Evolutionary conservation across 2,329 filamentous ascomycete genomes (phyloP).

Genomic region (Sporothrix mexicana): DNA sequence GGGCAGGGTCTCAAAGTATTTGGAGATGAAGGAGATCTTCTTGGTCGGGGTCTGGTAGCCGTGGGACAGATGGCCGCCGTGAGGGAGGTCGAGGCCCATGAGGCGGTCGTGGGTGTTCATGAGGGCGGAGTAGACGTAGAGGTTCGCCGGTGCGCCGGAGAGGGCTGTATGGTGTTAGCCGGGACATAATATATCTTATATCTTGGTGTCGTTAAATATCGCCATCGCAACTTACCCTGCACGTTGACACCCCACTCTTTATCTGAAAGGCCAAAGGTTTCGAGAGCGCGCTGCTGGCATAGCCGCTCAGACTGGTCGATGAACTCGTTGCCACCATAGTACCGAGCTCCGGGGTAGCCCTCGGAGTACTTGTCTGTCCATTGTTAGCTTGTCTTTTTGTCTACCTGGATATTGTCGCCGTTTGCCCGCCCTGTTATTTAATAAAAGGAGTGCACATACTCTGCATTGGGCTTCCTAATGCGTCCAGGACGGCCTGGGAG

Average conservation of each 20-base stretch:
- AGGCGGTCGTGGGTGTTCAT: conserved; percentile 92
- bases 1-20: conserved; percentile 97
- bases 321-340: conserved; percentile 96
- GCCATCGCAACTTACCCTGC: conserved; percentile 64
- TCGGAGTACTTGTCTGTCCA: conserved; percentile 91
- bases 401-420: background rate
- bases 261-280: conserved; percentile 81
- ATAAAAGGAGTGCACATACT: conserved; percentile 62
- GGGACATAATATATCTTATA: conserved; percentile 21
- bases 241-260: conserved; percentile 98
- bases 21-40: conserved; percentile 97
- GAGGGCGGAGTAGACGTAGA: conserved; percentile 94
- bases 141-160: conserved; percentile 75
- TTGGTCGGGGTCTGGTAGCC: conserved; percentile 94
- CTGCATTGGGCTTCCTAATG: conserved; percentile 92
- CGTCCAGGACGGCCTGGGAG: conserved; percentile 89
- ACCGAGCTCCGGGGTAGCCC: conserved; percentile 93
- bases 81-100: conserved; percentile 95
- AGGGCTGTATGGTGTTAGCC: conserved; percentile 64
- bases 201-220: conserved; percentile 1
- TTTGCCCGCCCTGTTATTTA: background rate
- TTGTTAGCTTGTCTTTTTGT: conserved; percentile 8
- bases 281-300: conserved; percentile 87
- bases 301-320: conserved; percentile 89
- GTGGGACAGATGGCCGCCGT: conserved; percentile 94